phyloP scores from a whole-genome alignment of 148 eudicot species.

The Nepenthes mirabilis region DNA sequence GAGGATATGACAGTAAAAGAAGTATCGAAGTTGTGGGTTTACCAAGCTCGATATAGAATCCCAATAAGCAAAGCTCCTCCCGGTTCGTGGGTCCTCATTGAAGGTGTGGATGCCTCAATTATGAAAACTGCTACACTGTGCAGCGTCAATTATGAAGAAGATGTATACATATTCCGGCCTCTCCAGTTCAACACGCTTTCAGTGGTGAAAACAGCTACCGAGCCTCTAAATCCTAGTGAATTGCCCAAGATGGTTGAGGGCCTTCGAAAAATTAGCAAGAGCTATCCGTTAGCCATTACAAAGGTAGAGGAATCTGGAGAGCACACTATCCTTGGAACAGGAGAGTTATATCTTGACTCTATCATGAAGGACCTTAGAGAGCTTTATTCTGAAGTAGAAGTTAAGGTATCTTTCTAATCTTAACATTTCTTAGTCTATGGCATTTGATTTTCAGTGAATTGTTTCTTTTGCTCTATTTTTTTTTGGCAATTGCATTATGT shows the following conservation, averaged over 20 bases:
- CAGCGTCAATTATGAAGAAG: slow-evolving; percentile 60
- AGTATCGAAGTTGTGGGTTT: slow-evolving; percentile 96
- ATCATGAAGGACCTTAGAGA: slow-evolving; percentile 99
- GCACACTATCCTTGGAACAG: slow-evolving; percentile 94
- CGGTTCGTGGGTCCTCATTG: slow-evolving; percentile 99
- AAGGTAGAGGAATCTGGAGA: slow-evolving; percentile 99
- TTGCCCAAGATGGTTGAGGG: slow-evolving; percentile 99
- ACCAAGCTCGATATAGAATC: slow-evolving; percentile 95
- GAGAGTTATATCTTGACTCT: slow-evolving; percentile 91
- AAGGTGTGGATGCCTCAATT: slow-evolving; percentile 98
- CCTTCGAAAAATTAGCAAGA: slow-evolving; percentile 93
- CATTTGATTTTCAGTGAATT: background rate
- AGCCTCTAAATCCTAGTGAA: slow-evolving; percentile 98
- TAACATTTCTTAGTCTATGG: background rate
- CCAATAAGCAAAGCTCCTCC: slow-evolving; percentile 96
- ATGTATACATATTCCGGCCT: slow-evolving; percentile 83
- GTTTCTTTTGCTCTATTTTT: background rate
- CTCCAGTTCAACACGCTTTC: slow-evolving; percentile 97
- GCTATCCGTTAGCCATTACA: slow-evolving; percentile 94
- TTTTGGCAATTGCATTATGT: background rate
- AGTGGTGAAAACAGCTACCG: slow-evolving; percentile 98
- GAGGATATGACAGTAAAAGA: slow-evolving; percentile 99
- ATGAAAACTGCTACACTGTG: slow-evolving; percentile 99
- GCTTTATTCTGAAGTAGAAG: slow-evolving; percentile 98
- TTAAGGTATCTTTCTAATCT: slow-evolving; percentile 40